phyloP scores from a whole-genome alignment of 2,329 filamentous ascomycete species.

The Fusarium sacchari region DNA sequence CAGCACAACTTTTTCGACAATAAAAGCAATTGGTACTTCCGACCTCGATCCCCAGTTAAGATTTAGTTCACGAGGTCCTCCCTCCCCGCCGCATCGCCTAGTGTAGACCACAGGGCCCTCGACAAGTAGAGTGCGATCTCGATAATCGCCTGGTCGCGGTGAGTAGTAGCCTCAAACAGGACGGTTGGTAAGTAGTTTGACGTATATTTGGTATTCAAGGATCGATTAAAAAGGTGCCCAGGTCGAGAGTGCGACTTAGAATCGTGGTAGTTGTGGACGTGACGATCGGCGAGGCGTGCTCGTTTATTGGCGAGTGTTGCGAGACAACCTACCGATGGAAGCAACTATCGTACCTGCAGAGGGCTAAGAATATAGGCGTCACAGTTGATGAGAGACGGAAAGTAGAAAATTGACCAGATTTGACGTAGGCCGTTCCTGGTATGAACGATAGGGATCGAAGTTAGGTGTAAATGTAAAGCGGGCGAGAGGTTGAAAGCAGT shows the following conservation, averaged over 20 bases:
- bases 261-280: slow-evolving; percentile 1
- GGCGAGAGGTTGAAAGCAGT: slow-evolving; percentile 8
- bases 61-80: slow-evolving; percentile 52
- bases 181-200: neutral
- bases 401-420: neutral
- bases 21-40: slow-evolving; percentile 31
- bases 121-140: slow-evolving; percentile 33
- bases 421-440: neutral
- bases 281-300: neutral
- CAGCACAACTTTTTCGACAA: slow-evolving; percentile 2
- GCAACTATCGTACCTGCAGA: neutral
- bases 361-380: neutral
- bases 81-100: slow-evolving; percentile 59
- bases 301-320: neutral
- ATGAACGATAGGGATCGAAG: slow-evolving; percentile 15
- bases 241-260: neutral
- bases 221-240: neutral
- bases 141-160: slow-evolving; percentile 19
- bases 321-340: slow-evolving; percentile 7
- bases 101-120: slow-evolving; percentile 42
- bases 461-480: slow-evolving; percentile 26
- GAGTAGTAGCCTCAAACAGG: neutral
- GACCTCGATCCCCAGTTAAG: slow-evolving; percentile 48
- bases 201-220: neutral
- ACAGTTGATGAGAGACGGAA: neutral